phyloP scores from a whole-genome alignment of 306 rosid species.

The Malus orientalis region DNA sequence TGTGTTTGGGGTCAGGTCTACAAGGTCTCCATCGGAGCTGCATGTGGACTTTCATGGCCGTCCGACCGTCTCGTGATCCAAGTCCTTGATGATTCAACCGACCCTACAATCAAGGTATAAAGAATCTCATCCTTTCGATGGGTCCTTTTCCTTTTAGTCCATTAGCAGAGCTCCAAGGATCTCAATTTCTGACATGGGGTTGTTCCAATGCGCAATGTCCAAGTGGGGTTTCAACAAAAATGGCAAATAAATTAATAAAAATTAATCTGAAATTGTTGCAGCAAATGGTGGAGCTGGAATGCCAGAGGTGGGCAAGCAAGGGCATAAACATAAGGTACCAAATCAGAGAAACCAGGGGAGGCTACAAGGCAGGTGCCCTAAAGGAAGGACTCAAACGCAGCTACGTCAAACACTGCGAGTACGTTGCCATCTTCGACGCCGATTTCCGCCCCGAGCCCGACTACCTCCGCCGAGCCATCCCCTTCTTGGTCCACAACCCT shows the following conservation, averaged over 20 bases:
- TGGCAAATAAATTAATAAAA: not conserved
- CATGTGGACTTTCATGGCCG: slow-evolving; percentile 97
- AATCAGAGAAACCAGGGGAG: slow-evolving; percentile 73
- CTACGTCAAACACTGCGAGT: slow-evolving; percentile 89
- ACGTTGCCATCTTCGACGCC: slow-evolving; percentile 87
- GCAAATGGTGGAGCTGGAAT: slow-evolving; percentile 96
- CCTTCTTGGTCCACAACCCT: slow-evolving; percentile 73
- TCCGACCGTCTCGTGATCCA: slow-evolving; percentile 94
- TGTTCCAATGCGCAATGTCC: not conserved
- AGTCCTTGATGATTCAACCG: slow-evolving; percentile 95
- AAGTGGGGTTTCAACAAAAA: not conserved
- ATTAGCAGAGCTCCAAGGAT: not conserved
- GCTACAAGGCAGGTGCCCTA: slow-evolving; percentile 94
- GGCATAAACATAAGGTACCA: slow-evolving; percentile 80
- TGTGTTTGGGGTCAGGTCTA: slow-evolving; percentile 51
- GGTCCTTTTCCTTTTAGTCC: not conserved
- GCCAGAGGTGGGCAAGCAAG: slow-evolving; percentile 94
- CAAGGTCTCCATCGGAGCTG: slow-evolving; percentile 96
- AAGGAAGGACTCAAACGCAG: slow-evolving; percentile 87
- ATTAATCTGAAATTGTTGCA: slow-evolving; percentile 13
- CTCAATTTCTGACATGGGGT: slow-evolving; percentile 12
- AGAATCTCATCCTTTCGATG: not conserved
- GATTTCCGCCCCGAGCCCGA: slow-evolving; percentile 94
- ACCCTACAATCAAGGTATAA: slow-evolving; percentile 71
- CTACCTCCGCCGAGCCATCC: slow-evolving; percentile 77